Evolutionary conservation across 2,329 filamentous ascomycete species (phyloP), one percentile per base, ranked within the genome.

Genomic region (Ascochyta pisi): DNA sequence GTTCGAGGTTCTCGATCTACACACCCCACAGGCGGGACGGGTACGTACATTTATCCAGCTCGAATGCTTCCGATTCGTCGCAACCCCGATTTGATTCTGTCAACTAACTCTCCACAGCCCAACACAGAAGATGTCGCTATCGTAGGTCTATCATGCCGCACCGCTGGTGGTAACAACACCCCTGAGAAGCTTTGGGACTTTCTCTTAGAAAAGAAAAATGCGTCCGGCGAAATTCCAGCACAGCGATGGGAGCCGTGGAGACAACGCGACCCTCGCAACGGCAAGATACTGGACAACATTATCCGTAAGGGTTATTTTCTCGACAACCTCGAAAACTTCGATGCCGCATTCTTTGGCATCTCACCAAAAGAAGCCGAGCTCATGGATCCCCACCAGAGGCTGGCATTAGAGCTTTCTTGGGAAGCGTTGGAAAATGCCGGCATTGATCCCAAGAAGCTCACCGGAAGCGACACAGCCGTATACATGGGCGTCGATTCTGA

Each of bases 131-230:
- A 68, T 41, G 63, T 76, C 15, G 74, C 74, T 7, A 67, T 77
- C 16, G 64, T 76, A 15, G 74, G 74, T 5, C 65, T 74, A 54
- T 65, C 65, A 6, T 77, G 74, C 49, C 68, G 73, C 24, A 57
- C 66, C 1, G 65, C 74, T 3, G 72, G 74, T 4, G 68, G 61
- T 2, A 70, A 65, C 35, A 53, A 71, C 33, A 61, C 53, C 15
- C 73, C 71, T 0, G 70, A 73, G 16, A 57, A 71, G 31, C 68
- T 77, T 7, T 77, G 74, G 74, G 24, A 73, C 19, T 68, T 67
- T 27, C 47, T 76, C 1, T 34, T 73, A 16, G 48, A 68, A 10
- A 67, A 73, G 51, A 63, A 64, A n/a, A 62, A 64, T 48, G 67
- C 65, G 6, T 67, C 66, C 2, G 61, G 70, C 10, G 68, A 75